Evolutionary conservation across 495 filamentous ascomycete genomes (phyloP).

Genomic region (Hypoxylon crocopeplum): DNA sequence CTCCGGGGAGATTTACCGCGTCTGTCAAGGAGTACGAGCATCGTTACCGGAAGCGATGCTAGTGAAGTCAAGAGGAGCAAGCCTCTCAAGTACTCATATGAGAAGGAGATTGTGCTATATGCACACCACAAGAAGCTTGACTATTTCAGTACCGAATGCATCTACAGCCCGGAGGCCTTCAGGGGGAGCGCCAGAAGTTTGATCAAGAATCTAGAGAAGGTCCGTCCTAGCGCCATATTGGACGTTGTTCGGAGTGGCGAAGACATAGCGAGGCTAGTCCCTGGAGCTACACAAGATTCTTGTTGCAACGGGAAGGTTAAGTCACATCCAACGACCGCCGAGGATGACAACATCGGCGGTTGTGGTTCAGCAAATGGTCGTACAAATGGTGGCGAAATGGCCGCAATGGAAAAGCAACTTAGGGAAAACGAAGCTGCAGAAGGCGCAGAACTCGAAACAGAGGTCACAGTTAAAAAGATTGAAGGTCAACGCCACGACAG

Average conservation of each 20-base stretch:
- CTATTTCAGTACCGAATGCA: constrained; percentile 98
- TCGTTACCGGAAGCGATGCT: constrained; percentile 77
- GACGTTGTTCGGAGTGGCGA: constrained; percentile 95
- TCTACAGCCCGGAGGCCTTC: constrained; percentile 98
- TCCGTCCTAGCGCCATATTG: constrained; percentile 90
- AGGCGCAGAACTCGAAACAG: constrained; percentile 65
- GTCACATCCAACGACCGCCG: constrained; percentile 43
- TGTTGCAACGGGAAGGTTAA: constrained; percentile 47
- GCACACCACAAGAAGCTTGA: constrained; percentile 95
- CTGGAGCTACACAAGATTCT: constrained; percentile 53
- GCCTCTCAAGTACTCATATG: constrained; percentile 96
- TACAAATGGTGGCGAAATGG: constrained; percentile 83
- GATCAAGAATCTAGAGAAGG: constrained; percentile 93
- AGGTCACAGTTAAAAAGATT: constrained; percentile 61
- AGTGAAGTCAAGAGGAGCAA: constrained; percentile 91
- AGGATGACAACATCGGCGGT: constrained; percentile 70
- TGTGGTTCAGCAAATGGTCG: constrained; percentile 79
- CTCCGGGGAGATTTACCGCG: constrained; percentile 89
- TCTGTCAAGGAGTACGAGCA: constrained; percentile 87
- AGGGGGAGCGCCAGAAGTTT: constrained; percentile 87
- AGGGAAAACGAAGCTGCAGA: constrained; percentile 69
- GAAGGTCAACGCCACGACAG: constrained; percentile 29
- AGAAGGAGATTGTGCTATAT: constrained; percentile 98
- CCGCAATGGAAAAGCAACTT: constrained; percentile 84
- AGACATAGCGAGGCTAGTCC: constrained; percentile 91